A percentile compares a stretch with the other conserved stretches of the same genome.
phyloP scores from a whole-genome alignment of 75 land plant species.

The Adiantum capillusveneris region DNA sequence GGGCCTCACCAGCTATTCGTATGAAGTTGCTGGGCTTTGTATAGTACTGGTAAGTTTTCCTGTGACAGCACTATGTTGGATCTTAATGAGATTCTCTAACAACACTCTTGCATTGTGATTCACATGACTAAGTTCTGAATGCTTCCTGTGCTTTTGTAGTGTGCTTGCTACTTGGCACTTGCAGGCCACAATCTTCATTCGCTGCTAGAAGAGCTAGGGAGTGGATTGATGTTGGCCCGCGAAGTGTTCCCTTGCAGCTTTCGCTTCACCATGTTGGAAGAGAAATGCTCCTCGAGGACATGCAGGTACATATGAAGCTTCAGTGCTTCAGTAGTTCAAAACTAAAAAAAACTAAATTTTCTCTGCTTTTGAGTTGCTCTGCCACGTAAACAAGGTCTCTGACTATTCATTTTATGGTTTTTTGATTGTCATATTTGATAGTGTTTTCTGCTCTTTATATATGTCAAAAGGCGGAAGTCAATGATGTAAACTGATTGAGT shows the following conservation, averaged over 20 bases:
- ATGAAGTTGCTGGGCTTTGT: conserved; percentile 35
- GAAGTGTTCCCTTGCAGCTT: conserved; percentile 33
- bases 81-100: not conserved
- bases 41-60: conserved; percentile 26
- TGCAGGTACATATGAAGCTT: conserved; percentile 37
- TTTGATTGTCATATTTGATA: too few relatives aligned
- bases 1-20: conserved; percentile 18
- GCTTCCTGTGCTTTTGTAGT: conserved; percentile 8
- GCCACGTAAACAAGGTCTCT: too few relatives aligned
- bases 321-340: too few relatives aligned
- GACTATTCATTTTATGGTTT: too few relatives aligned
- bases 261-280: conserved; percentile 22
- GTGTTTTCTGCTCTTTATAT: too few relatives aligned
- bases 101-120: not conserved
- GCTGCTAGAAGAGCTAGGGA: conserved; percentile 23
- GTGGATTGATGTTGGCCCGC: conserved; percentile 25
- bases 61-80: not conserved
- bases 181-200: conserved; percentile 29
- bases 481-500: too few relatives aligned
- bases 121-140: not conserved
- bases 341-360: too few relatives aligned
- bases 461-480: too few relatives aligned
- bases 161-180: conserved; percentile 35
- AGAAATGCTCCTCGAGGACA: conserved; percentile 21
- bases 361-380: too few relatives aligned